A percentile compares a stretch with the other conserved stretches of the same genome.
phyloP scores from a whole-genome alignment of 75 land plant species.

The Chamaecyparis obtusa region DNA sequence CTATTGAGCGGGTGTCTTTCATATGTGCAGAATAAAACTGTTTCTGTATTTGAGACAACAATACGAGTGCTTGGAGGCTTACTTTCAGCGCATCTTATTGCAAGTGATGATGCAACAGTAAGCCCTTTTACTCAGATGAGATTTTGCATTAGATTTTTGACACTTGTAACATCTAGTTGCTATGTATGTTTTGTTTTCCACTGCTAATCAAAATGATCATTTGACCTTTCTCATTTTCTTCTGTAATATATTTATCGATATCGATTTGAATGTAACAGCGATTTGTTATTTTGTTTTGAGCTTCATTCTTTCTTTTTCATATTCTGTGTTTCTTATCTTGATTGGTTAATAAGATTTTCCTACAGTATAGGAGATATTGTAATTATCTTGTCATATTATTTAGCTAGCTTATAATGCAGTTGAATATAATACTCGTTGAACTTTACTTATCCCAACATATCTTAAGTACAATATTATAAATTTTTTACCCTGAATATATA shows the following conservation, averaged over 20 bases:
- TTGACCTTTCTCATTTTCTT: not conserved
- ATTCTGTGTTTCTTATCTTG: not conserved
- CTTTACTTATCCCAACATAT: not conserved
- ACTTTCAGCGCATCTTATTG: slow-evolving; percentile 93
- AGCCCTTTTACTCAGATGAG: not conserved
- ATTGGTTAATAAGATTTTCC: not conserved
- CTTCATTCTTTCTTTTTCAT: not conserved
- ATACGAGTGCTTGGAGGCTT: slow-evolving; percentile 95
- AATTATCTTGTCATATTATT: not conserved
- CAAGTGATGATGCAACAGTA: slow-evolving; percentile 93
- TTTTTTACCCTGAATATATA: not conserved
- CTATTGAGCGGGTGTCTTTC: slow-evolving; percentile 9
- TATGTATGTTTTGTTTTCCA: not conserved
- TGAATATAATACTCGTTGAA: not conserved
- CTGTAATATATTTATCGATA: not conserved
- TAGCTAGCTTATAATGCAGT: not conserved
- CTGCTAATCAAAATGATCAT: not conserved
- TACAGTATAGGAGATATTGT: not conserved
- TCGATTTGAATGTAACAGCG: not conserved
- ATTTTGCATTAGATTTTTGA: not conserved
- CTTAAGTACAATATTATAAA: not conserved
- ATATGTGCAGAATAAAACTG: slow-evolving; percentile 86
- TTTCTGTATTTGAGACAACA: slow-evolving; percentile 96
- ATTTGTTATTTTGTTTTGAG: not conserved
- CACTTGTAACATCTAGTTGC: not conserved